Evolutionary conservation across 768 basidiomycete species (phyloP), one percentile per base, ranked within the genome.

Genomic region (Podaxis sp.): DNA sequence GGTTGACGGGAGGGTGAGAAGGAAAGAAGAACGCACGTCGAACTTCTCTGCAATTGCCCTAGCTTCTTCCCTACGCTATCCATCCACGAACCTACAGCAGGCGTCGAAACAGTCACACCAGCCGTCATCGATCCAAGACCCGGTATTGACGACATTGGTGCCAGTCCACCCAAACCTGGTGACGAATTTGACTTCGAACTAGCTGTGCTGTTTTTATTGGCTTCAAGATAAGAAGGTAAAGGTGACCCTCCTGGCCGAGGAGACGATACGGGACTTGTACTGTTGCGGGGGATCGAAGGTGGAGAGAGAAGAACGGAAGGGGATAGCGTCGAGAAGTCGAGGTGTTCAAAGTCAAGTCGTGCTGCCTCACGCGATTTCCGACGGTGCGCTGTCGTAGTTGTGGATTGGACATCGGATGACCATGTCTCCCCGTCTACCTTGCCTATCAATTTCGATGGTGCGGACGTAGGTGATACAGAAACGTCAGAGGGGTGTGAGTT

Each of bases 51-150:
- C 27, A 88, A 65, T 64, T 83, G 84, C 61, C 79, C 83, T 72
- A 84, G 81, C 64, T 81, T 84, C 72, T 81, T 85, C 16, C 87
- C 83, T 55, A 88, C 76, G 51, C 65, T 85, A 36, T 80, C 86
- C 62, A 86, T 77, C 84, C 83, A 86, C 5, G 81, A 69, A 68
- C 69, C 61, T 70, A 54, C 57, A 48, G 53, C 21, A 9, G 66
- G 70, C 13, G 65, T 61, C 7, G 63, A 54, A 25, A 62, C 61
- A 13, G 51, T 7, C 23, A 50, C 66, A 3, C 64, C 68, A 37
- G 66, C 55, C 1, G 70, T 63, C 61, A 78, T 62, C 21, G 76
- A 69, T 4, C 72, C 74, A 1, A 77, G 61, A 3, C 78, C 78
- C 11, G 79, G 76, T 46, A 79, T 77, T 4, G 76, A 74, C 25